Base-by-base conservation (phyloP, 83 land plant genomes). In the Isoetes engelmannii region DNA sequence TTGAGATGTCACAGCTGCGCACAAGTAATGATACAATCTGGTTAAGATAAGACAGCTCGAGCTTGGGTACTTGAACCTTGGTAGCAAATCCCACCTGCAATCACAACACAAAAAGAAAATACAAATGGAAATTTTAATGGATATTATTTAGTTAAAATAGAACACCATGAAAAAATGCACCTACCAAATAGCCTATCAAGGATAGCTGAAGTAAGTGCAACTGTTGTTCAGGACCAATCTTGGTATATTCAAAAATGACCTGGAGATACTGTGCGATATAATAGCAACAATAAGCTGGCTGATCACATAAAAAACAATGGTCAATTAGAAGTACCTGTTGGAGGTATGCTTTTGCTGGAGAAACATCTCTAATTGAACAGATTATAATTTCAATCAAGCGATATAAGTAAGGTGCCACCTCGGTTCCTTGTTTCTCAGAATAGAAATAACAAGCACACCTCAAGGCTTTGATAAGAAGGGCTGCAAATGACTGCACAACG, bases 51-150 rank as follows among this genome's bases (percentile, higher is more conserved):
- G 59, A 15, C 13, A 70, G 47, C 45, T 76, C 79, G 6, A 41
- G 51, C 76, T 71, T 76, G 4, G 61, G 69, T 17, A 63, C 48
- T 45, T 76, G 79, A 44, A 71, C 56, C 41, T 71, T 76, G 44
- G 79, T 72, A 21, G 79, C 61, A 64, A 76, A 64, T 9, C 43
- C 57, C 20, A 71, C 69, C 79, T 76, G 77, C 44, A 74, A 69
- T 19, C 21, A 47, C 37, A 17, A 70, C 20, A 41, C 7, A 10
- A 47, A 9, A 43, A 44, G 42, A 8, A 48, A 42, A 10, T 70
- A 73, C 18, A 12, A 9, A 6, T 10, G 47, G 45, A 63, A 47
- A 45, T 48, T 28, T 64, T 4, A 17, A 61, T n/a, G 4, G 37
- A 70, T 44, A 4, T 8, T 63, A 21, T 9, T 19, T 47, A 62